Base-by-base conservation (phyloP, 257 asterid genomes). In the Solanum peruvianum region DNA sequence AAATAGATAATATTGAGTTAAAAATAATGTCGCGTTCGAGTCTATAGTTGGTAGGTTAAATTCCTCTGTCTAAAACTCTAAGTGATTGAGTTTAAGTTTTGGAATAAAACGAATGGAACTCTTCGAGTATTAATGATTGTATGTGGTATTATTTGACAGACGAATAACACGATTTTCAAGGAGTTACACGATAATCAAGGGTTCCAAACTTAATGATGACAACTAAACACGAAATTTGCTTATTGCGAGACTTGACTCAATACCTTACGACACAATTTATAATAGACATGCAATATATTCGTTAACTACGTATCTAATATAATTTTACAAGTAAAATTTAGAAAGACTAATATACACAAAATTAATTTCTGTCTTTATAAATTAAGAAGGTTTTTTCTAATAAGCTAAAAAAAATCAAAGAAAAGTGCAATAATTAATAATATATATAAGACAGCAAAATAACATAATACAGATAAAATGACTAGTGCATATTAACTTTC, bases 11-110 rank as follows among this genome's bases (percentile, higher is more conserved):
- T 29, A 29, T 14, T 23, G 6, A 69, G 11, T 29, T 69, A 29
- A 69, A 52, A 52, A 52, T 0, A 52, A 6, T 52, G 1, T 2
- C 1, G 20, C 16, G 6, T 0, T 0, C 2, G 23, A 52, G 62
- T 0, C 0, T 16, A 23, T 2, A 52, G n/a, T 52, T 52, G 62
- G 3, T 52, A 15, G 62, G 62, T 52, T 9, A 52, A 52, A 16
- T 52, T 9, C 9, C 4, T 31, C 33, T 31, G 2, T 31, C 33
- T 31, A 31, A 31, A 3, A 31, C 33, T 31, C 33, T 2, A 5
- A 52, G 62, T 52, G 0, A 52, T 52, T 52, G 62, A 52, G 23
- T 52, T 16, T 2, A 16, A 52, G 62, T 6, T 52, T 52, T 6
- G 62, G 1, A 2, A 16, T 18, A 6, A 16, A 52, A 16, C 4